Evolutionary conservation across 106 monocot species (phyloP), one percentile per base, ranked within the genome.

Genomic region (Narthecium ossifragum): DNA sequence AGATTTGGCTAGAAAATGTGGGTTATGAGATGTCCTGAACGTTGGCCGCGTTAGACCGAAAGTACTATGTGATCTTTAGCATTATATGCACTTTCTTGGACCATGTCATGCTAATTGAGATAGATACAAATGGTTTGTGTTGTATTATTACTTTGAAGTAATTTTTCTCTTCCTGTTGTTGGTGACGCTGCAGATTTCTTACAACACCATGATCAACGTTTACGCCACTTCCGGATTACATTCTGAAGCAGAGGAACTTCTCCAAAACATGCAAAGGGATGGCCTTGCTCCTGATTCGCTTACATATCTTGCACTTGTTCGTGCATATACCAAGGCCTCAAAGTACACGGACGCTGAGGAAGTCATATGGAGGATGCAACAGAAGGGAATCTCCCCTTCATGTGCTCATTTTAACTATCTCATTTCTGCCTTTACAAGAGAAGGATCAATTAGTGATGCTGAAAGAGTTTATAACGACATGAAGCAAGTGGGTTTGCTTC

Each of bases 141-240:
- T 41, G 2, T 14, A 2, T 41, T 41, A 12, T 41, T 8, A 14
- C 14, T 2, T 5, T 41, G 14, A 14, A 2, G 17, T 8, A 12
- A 17, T 14, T 11, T 11, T 41, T 41, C 2, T 14, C 17, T 41
- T 41, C 10, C 14, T 2, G 1, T 41, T 14, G 2, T 11, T 13
- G 0, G 1, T 43, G 43, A 43, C 14, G 17, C 14, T 84, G 75
- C 85, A 98, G 96, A 90, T 98, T 12, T 76, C 83, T 68, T 90
- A 84, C 72, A 81, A 98, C 59, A 69, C 78, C 28, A 98, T 98
- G 84, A 74, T 98, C 50, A 90, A 90, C 61, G 90, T 62, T 26
- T 90, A 79, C 50, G 86, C 90, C 55, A 79, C 76, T 53, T 70
- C 70, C 33, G 96, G 81, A 32, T 71, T 73, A n/a, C 48, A 73